Evolutionary conservation across 176 grass and related monocot genomes (phyloP).

Genomic region (Neostapfia colusana): DNA sequence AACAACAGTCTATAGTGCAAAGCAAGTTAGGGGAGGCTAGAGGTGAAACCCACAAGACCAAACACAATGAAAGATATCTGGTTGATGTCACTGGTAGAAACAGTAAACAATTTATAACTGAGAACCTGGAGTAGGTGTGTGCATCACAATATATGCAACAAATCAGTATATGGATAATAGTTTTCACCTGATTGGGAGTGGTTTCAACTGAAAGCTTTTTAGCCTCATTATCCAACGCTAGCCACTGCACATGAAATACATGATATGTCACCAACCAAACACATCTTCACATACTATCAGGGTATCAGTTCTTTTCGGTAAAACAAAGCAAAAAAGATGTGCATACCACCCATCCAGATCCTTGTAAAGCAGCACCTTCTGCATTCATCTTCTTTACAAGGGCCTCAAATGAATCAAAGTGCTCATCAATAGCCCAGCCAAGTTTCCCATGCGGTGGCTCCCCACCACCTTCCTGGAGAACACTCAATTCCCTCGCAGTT

Average conservation of each 20-base stretch:
- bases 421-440: slow-evolving; percentile 92
- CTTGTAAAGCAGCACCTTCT: slow-evolving; percentile 93
- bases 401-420: slow-evolving; percentile 81
- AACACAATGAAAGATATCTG: too few relatives aligned
- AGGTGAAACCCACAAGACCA: too few relatives aligned
- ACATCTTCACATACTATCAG: slow-evolving; percentile 18
- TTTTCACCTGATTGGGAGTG: slow-evolving; percentile 88
- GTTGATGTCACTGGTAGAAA: too few relatives aligned
- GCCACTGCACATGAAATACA: slow-evolving; percentile 60
- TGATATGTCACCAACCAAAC: slow-evolving; percentile 3
- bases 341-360: slow-evolving; percentile 99
- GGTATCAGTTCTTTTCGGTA: neutral
- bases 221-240: slow-evolving; percentile 84
- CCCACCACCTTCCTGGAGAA: slow-evolving; percentile 88
- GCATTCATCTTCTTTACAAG: slow-evolving; percentile 95
- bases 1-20: too few relatives aligned
- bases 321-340: slow-evolving; percentile 17
- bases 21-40: too few relatives aligned
- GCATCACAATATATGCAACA: neutral
- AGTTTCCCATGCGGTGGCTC: slow-evolving; percentile 73
- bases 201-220: slow-evolving; percentile 95
- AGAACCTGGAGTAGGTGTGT: neutral
- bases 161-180: slow-evolving; percentile 19
- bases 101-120: too few relatives aligned
- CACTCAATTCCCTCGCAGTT: neutral